A percentile compares a stretch with the other conserved stretches of the same genome.
These are phyloP conservation scores for Nakaseomyces delphensis DNA, from an alignment of 1,139 yeast species.

Conservation along the genomic window DNA sequence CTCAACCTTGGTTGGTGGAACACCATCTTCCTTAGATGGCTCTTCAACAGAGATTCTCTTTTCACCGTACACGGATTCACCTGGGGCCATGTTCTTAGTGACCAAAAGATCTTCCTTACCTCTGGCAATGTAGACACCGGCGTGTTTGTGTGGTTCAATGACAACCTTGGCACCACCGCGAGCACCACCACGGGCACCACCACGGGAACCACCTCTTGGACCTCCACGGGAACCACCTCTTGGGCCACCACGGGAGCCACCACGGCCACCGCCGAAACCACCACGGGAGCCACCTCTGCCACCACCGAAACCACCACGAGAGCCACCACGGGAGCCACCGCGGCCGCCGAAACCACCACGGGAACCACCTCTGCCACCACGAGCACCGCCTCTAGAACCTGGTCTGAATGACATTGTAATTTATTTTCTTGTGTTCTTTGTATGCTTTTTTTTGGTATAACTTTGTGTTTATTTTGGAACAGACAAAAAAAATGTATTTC, in stretches of 20 bases:
- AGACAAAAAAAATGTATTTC: too few species aligned
- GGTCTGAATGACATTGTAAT: constrained; percentile 49
- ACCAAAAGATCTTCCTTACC: constrained; percentile 98
- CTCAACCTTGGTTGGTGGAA: constrained; percentile 88
- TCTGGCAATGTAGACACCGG: constrained; percentile 96
- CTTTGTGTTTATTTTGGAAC: too few species aligned
- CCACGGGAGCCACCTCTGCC: constrained; percentile 49
- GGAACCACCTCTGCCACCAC: constrained; percentile 16
- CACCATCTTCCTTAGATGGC: constrained; percentile 78
- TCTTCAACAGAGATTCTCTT: constrained; percentile 92
- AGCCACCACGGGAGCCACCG: constrained; percentile 36
- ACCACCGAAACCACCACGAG: constrained; percentile 33
- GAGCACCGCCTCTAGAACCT: constrained; percentile 40
- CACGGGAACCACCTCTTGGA: constrained; percentile 76
- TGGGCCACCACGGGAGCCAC: constrained; percentile 60
- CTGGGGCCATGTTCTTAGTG: constrained; percentile 95
- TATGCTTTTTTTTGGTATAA: constrained; percentile 2
- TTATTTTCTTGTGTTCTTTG: constrained; percentile 8
- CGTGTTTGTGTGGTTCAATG: constrained; percentile 97
- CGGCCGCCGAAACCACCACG: constrained; percentile 27
- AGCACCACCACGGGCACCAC: constrained; percentile 76
- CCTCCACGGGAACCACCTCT: constrained; percentile 58
- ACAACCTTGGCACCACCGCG: constrained; percentile 91
- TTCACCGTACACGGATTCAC: constrained; percentile 97
- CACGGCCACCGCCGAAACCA: constrained; percentile 39